Conservation (phyloP, 2,329 filamentous ascomycete genomes). For the Monilinia laxa region DNA sequence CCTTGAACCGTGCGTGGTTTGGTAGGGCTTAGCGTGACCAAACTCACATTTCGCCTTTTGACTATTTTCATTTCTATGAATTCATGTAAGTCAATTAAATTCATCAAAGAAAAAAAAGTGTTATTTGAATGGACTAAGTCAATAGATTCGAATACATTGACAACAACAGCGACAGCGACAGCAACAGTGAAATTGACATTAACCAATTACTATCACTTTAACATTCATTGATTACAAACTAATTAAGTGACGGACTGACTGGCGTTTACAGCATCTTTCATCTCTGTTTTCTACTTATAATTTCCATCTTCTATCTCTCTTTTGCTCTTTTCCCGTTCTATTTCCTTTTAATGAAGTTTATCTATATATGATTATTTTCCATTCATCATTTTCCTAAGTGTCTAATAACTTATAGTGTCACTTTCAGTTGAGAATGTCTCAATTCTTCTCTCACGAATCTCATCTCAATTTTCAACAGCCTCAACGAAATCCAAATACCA, state of each 20-base stretch:
- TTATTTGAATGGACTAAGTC: neutral
- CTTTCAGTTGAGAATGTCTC: conserved; percentile 29
- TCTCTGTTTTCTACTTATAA: neutral
- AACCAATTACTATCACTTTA: conserved; percentile 12
- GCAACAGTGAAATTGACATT: neutral
- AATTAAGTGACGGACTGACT: conserved; percentile 9
- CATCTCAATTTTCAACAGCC: conserved; percentile 14
- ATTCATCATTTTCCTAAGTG: neutral
- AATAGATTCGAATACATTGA: neutral
- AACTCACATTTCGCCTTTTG: neutral
- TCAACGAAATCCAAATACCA: conserved; percentile 28
- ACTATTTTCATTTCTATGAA: neutral
- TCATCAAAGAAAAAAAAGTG: no score
- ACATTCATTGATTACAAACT: conserved; percentile 14
- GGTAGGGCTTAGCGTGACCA: neutral
- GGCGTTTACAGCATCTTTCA: neutral
- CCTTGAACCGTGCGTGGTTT: neutral
- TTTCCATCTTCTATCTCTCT: neutral
- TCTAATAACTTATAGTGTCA: neutral
- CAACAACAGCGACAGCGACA: no score
- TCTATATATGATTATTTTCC: neutral
- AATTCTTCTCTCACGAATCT: conserved; percentile 26
- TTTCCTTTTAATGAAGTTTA: neutral
- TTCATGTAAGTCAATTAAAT: neutral
- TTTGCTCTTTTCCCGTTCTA: neutral